Conservation (phyloP, 2,329 filamentous ascomycete genomes). For the Pseudogymnoascus sp. region DNA sequence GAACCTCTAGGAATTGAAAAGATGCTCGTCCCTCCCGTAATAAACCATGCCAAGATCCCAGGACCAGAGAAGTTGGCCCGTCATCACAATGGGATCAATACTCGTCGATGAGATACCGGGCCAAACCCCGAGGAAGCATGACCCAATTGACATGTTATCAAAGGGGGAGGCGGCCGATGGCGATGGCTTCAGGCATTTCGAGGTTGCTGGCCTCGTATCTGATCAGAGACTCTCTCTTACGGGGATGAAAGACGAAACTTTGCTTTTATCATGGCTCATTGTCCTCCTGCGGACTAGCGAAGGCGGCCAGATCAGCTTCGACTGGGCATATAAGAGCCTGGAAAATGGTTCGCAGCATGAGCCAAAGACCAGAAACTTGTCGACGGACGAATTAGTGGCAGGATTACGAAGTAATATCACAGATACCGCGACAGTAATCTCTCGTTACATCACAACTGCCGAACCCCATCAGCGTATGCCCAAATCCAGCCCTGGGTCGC, state of each 20-base stretch:
- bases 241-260: constrained; percentile 33
- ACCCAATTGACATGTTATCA: constrained; percentile 4
- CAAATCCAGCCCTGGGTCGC: constrained; percentile 9
- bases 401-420: constrained; percentile 28
- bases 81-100: constrained; percentile 13
- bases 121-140: background rate
- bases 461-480: background rate
- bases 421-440: constrained; percentile 25
- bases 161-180: constrained; percentile 5
- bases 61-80: background rate
- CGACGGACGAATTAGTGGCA: constrained; percentile 28
- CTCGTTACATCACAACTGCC: constrained; percentile 18
- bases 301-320: constrained; percentile 30
- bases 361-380: constrained; percentile 19
- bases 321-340: constrained; percentile 31
- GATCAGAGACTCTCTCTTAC: constrained; percentile 25
- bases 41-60: constrained; percentile 11
- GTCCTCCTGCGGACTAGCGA: constrained; percentile 36
- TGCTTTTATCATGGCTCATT: constrained; percentile 38
- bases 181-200: constrained; percentile 22
- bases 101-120: constrained; percentile 11
- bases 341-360: constrained; percentile 17
- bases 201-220: constrained; percentile 25
- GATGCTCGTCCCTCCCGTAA: constrained; percentile 1
- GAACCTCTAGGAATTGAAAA: background rate